These are phyloP conservation scores for Aspergillus felis DNA, from an alignment of 2,329 filamentous ascomycete genomes.

Conservation along the genomic window DNA sequence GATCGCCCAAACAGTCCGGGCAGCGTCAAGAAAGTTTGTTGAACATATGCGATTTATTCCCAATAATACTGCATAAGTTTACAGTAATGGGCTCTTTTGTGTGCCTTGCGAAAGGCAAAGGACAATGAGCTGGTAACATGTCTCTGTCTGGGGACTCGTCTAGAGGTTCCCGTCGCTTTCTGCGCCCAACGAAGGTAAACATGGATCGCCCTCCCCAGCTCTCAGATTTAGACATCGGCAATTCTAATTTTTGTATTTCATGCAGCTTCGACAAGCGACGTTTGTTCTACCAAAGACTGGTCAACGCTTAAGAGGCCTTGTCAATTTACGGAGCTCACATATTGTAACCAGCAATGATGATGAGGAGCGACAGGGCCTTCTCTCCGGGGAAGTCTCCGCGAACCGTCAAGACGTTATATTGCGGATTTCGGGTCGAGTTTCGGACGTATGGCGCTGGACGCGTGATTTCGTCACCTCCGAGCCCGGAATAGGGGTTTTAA, in stretches of 20 bases:
- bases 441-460: slow-evolving; percentile 37
- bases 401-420: slow-evolving; percentile 11
- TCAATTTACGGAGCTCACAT: slow-evolving; percentile 64
- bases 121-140: slow-evolving; percentile 25
- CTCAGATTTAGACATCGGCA: background rate
- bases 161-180: slow-evolving; percentile 27
- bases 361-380: slow-evolving; percentile 37
- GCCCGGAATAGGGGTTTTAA: slow-evolving; percentile 74
- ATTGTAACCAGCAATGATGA: slow-evolving; percentile 24
- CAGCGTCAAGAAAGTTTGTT: background rate
- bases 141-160: slow-evolving; percentile 25
- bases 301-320: slow-evolving; percentile 73
- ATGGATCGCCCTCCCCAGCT: background rate
- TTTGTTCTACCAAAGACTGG: slow-evolving; percentile 84
- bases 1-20: background rate
- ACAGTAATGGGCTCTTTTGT: background rate
- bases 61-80: background rate
- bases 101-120: background rate
- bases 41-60: background rate
- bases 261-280: slow-evolving; percentile 72
- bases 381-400: slow-evolving; percentile 22
- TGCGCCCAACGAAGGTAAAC: slow-evolving; percentile 33
- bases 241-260: background rate
- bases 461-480: slow-evolving; percentile 65
- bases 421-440: slow-evolving; percentile 25